phyloP scores from a whole-genome alignment of 2,329 filamentous ascomycete species.

The Diaporthe ilicicola region DNA sequence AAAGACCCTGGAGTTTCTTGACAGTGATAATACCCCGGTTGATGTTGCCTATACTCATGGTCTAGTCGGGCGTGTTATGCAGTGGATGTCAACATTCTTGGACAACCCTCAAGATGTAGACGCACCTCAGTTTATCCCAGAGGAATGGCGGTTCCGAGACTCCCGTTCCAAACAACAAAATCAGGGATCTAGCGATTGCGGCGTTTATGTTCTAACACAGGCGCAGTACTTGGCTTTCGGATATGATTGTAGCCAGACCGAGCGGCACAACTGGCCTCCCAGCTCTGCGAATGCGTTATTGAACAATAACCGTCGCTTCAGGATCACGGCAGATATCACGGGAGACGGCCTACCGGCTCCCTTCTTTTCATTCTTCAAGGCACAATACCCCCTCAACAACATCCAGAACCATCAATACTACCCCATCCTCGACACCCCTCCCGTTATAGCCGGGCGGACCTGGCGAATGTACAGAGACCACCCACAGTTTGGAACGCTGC shows the following conservation, averaged over 20 bases:
- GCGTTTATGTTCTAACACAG: neutral
- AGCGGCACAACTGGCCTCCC: neutral
- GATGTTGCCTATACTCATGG: neutral
- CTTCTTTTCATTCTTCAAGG: neutral
- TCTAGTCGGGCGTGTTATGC: neutral
- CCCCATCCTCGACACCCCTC: neutral
- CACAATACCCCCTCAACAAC: neutral
- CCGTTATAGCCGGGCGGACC: neutral
- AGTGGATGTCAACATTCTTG: constrained; percentile 1
- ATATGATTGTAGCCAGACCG: neutral
- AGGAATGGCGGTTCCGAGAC: neutral
- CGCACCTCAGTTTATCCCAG: neutral
- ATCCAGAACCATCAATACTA: constrained; percentile 2
- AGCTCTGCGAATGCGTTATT: no score
- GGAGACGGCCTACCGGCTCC: neutral
- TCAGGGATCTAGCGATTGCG: neutral
- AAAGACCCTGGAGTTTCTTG: neutral
- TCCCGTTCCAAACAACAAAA: neutral
- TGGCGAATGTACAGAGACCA: neutral
- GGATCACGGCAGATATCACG: neutral
- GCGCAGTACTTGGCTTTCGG: neutral
- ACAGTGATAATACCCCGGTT: neutral
- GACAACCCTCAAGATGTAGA: neutral
- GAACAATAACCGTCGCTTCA: neutral
- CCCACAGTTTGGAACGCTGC: neutral